Base-by-base conservation (phyloP, 345 rosid species). In the Populus nigra region DNA sequence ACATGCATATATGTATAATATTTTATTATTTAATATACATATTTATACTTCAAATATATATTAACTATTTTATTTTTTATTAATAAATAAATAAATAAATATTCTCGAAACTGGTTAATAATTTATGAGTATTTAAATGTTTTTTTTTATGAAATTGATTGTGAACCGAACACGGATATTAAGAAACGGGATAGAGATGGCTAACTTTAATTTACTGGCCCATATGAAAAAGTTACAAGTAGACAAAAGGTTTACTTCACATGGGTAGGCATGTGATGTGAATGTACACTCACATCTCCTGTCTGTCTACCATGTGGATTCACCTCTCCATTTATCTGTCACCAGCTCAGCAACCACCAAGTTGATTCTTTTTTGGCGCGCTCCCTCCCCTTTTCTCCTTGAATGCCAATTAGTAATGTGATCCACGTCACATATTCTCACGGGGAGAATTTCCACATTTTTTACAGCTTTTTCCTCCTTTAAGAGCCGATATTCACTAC, bases 261-360 rank as follows among this genome's bases (percentile, higher is more conserved):
- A 88, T 85, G 90, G 83, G 83, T 68, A 73, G 77, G 78, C 83
- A 85, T 80, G 88, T 88, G 87, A 84, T 74, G 82, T 84, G 85
- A 87, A 83, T 85, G 87, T 72, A 78, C 79, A 78, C 77, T 81
- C 73, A 63, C 84, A 83, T 83, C 78, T 72, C 65, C 75, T 85
- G 88, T 78, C 88, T 78, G 88, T 80, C 87, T 77, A 84, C 87
- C 93, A 88, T 87, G 92, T 89, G 93, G 82, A 57, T 87, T 89
- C 70, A 86, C 84, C 90, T 76, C 84, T 76, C 43, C 63, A 66
- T 89, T 88, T 79, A 85, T 83, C 88, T 91, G 91, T 74, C 88
- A 78, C 86, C 94, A 91, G 93, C 94, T 89, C 85, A 80, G 83
- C 88, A 79, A 47, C 85, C 86, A 77, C 84, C 89, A 82, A 55